Base-by-base conservation (phyloP, 1,139 yeast genomes). In the Ogataea hybrid region DNA sequence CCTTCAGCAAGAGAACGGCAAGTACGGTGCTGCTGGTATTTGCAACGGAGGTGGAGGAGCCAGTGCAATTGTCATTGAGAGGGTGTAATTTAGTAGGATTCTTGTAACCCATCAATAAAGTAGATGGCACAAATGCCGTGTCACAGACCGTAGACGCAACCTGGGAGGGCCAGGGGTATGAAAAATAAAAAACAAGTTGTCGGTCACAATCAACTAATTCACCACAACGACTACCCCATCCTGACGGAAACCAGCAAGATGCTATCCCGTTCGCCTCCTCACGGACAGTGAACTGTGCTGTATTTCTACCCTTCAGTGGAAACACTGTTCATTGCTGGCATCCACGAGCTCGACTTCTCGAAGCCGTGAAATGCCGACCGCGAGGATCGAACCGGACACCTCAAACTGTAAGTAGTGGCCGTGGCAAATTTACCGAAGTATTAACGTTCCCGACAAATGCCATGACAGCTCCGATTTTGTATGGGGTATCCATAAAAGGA, bases 1-100 rank as follows among this genome's bases (percentile, higher is more conserved):
- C 11, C 77, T 92, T 62, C 56, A 69, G 32, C 96, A 89, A 70
- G 92, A 84, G 68, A 75, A 75, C 48, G 97, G 97, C 61, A 88
- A 83, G 71, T 68, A 81, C 56, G 98, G 98, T 65, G 88, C 80
- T 54, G 96, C 96, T 58, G 96, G 87, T 65, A 84, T 92, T 64
- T 92, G 97, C 76, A 92, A 92, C 68, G 97, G 98, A 73, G 98
- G 98, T 61, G 98, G 98, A 64, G 97, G 97, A 64, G 97, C 97
- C 44, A 84, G 95, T 46, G 81, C 95, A 28, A 68, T 87, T 54
- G 84, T 86, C 49, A 73, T 87, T 54, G 90, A 85, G 68, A 77
- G 48, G 39, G 48, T 56, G 37, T 59, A 50, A 18, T 18, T 18
- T 18, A 18, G 6, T 18, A 18, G 20, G 20, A 18, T 2, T 18